These are phyloP conservation scores for Erysimum cheiri DNA, from an alignment of 441 rosid genomes.

Conservation along the genomic window DNA sequence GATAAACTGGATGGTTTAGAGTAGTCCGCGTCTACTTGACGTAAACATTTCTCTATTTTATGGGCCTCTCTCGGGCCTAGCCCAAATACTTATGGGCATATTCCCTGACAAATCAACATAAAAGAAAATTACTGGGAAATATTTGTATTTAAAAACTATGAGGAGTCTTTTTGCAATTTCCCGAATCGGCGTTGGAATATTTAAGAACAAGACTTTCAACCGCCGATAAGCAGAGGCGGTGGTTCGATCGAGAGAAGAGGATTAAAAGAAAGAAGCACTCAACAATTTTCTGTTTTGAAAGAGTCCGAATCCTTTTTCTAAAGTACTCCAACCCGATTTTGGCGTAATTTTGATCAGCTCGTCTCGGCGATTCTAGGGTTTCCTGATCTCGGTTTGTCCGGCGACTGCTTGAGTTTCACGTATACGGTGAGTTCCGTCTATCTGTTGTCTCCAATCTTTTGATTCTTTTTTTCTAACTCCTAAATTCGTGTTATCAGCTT, in stretches of 20 bases:
- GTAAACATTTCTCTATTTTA: background rate
- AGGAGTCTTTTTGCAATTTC: background rate
- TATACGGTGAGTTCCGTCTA: conserved; percentile 22
- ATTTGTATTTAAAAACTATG: no score
- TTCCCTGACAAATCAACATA: no score
- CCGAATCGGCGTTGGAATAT: background rate
- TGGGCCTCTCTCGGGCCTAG: conserved; percentile 20
- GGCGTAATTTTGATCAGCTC: conserved; percentile 10
- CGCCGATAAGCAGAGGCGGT: conserved; percentile 37
- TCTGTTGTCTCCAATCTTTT: conserved; percentile 5
- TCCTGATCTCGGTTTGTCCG: background rate
- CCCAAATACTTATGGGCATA: background rate
- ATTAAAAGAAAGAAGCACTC: background rate
- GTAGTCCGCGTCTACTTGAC: conserved; percentile 35
- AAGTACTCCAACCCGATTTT: no score
- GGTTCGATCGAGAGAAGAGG: conserved; percentile 5
- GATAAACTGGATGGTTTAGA: conserved; percentile 33
- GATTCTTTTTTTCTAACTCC: background rate
- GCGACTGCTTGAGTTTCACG: conserved; percentile 8
- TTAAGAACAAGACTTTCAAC: background rate
- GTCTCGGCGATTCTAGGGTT: background rate
- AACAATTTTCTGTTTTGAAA: no score
- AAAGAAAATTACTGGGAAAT: no score
- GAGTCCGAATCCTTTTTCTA: no score
- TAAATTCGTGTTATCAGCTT: background rate